Base-by-base conservation (phyloP, 495 filamentous ascomycete species). In the Peziza echinospora region DNA sequence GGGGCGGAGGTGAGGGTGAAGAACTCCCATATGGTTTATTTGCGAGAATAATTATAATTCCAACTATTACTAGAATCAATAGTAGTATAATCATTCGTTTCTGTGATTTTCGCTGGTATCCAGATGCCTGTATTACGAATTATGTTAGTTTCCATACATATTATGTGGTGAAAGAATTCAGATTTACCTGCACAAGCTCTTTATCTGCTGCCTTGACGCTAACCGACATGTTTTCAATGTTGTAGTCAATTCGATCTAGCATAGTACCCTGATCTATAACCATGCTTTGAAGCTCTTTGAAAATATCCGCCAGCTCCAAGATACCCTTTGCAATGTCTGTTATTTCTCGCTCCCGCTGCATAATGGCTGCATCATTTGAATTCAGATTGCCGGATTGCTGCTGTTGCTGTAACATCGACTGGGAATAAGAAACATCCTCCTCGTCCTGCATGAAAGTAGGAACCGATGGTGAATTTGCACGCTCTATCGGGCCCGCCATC, bases 241-340 rank as follows among this genome's bases (percentile, higher is more conserved):
- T 97, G 65, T 93, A 97, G 59, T 97, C 89, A 56, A 97, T 94
- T 26, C 89, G 73, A 64, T 97, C 89, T 21, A 97, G 73, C 80
- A 97, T 84, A 23, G 84, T 94, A 10, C 89, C 89, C 63, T 97
- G 89, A 61, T 97, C 89, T 49, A 97, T 97, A 47, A 97, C 78
- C 85, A 97, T 93, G 19, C 69, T 75, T 58, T 97, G 91, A 17
- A 97, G 64, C 51, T 96, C 91, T 41, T 87, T 83, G 68, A 97
- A 97, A 34, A 97, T 84, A 58, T 93, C 85, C 1, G 85, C 78
- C 2, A 97, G 69, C 53, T 96, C 91, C 55, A 97, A 93, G 60
- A 97, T 93, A 37, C 89, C 89, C 56, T 92, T 84, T 0, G 89
- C 89, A 49, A 97, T 96, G 50, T 93, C 84, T 49, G 86, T 89